These are phyloP conservation scores for Apiospora kogelbergensis DNA, from an alignment of 2,329 filamentous ascomycete species.

Conservation along the genomic window DNA sequence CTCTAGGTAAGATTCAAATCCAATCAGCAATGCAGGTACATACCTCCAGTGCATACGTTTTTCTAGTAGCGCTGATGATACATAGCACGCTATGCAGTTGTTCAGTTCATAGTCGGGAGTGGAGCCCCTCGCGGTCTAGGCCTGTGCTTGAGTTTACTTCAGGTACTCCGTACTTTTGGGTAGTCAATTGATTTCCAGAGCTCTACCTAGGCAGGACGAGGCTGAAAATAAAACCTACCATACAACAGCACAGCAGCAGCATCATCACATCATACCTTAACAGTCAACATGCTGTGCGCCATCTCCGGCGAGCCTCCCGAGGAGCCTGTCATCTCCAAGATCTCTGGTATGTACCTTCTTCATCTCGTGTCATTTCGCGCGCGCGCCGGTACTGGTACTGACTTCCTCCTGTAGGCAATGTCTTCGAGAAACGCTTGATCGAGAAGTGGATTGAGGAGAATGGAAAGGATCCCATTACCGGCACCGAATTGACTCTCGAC, in stretches of 20 bases:
- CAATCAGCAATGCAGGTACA: too few species aligned
- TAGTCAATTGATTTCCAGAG: too few species aligned
- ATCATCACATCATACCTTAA: constrained; percentile 8
- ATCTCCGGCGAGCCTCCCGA: constrained; percentile 95
- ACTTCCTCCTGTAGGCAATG: constrained; percentile 59
- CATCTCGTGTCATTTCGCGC: not conserved
- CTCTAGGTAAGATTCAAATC: too few species aligned
- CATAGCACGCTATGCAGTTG: too few species aligned
- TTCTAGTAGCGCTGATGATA: too few species aligned
- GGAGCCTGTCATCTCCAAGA: constrained; percentile 90
- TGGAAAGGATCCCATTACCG: constrained; percentile 87
- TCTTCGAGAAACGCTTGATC: constrained; percentile 94
- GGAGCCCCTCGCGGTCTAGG: too few species aligned
- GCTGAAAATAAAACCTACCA: not conserved
- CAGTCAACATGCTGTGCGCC: constrained; percentile 49
- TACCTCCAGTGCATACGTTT: too few species aligned
- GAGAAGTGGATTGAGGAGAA: constrained; percentile 93
- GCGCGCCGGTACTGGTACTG: constrained; percentile 27
- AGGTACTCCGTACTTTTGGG: too few species aligned
- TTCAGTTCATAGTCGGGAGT: too few species aligned
- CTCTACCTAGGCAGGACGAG: not conserved
- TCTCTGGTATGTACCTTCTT: constrained; percentile 68
- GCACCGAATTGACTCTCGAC: constrained; percentile 78
- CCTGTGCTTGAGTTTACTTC: too few species aligned
- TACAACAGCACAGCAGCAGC: constrained; percentile 13